Evolutionary conservation across 129 eudicot genomes (phyloP).

Genomic region (Calendula officinalis): DNA sequence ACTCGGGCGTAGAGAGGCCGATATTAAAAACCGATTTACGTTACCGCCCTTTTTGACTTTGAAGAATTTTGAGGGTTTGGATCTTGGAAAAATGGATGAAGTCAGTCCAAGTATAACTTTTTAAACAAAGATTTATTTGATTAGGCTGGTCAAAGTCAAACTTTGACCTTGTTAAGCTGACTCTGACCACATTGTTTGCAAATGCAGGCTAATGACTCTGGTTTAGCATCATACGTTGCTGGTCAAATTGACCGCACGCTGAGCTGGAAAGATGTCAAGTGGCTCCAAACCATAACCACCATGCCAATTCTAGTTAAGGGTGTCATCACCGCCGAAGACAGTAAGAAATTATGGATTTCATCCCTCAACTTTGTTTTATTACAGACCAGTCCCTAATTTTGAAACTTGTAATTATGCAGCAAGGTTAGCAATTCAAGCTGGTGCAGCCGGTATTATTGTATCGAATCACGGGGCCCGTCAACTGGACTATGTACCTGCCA

Average conservation of each 20-base stretch:
- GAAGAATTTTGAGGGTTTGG: slow-evolving; percentile 93
- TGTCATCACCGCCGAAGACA: slow-evolving; percentile 93
- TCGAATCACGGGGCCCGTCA: slow-evolving; percentile 99
- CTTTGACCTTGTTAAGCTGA: not conserved
- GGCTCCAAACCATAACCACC: slow-evolving; percentile 88
- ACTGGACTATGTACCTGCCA: slow-evolving; percentile 94
- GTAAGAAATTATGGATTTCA: slow-evolving; percentile 37
- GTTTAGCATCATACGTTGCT: slow-evolving; percentile 86
- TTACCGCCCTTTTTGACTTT: slow-evolving; percentile 77
- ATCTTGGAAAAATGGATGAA: slow-evolving; percentile 87
- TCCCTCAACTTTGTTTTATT: not conserved
- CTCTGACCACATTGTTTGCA: slow-evolving; percentile 10
- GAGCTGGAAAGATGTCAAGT: slow-evolving; percentile 97
- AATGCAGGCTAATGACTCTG: slow-evolving; percentile 83
- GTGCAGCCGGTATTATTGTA: slow-evolving; percentile 93
- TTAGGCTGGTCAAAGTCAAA: not conserved
- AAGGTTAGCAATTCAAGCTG: slow-evolving; percentile 80
- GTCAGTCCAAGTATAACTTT: slow-evolving; percentile 43
- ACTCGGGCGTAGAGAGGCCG: slow-evolving; percentile 94
- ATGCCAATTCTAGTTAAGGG: slow-evolving; percentile 95
- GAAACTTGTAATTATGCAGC: slow-evolving; percentile 47
- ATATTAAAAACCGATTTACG: slow-evolving; percentile 88
- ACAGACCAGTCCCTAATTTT: too few species aligned
- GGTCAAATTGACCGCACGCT: slow-evolving; percentile 94
- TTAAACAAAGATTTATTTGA: not conserved